phyloP scores from a whole-genome alignment of 2,329 filamentous ascomycete species.

The Fusarium paranaense region DNA sequence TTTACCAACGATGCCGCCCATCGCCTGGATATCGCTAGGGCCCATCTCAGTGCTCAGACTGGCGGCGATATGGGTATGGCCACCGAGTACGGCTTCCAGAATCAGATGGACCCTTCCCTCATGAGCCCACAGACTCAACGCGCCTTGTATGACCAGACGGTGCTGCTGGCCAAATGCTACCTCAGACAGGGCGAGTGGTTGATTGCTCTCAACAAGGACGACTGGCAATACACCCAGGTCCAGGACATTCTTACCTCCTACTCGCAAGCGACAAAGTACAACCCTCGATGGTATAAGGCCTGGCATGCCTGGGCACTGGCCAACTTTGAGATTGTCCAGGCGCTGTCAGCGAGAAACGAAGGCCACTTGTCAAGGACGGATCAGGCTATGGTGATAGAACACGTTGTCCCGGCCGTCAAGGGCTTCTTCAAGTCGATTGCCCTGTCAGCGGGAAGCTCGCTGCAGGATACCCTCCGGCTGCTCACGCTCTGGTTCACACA shows the following conservation, averaged over 20 bases:
- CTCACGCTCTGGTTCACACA: constrained; percentile 97
- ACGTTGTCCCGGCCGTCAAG: constrained; percentile 93
- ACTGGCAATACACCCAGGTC: constrained; percentile 89
- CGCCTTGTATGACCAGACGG: constrained; percentile 69
- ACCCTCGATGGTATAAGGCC: constrained; percentile 96
- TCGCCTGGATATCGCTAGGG: constrained; percentile 64
- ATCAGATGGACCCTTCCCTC: constrained; percentile 57
- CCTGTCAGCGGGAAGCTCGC: constrained; percentile 87
- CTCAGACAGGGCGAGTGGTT: constrained; percentile 98
- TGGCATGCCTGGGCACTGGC: constrained; percentile 99
- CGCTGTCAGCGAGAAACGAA: constrained; percentile 75
- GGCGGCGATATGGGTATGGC: constrained; percentile 59
- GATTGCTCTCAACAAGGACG: constrained; percentile 83
- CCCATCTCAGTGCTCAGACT: constrained; percentile 60
- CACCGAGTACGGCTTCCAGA: constrained; percentile 64
- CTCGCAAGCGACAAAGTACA: constrained; percentile 90
- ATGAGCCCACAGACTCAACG: constrained; percentile 64
- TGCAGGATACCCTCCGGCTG: constrained; percentile 93
- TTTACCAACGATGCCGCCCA: constrained; percentile 71
- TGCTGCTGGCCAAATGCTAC: constrained; percentile 93
- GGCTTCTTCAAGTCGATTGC: constrained; percentile 99
- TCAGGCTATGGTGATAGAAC: constrained; percentile 78
- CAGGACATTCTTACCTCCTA: constrained; percentile 93
- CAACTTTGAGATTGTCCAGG: constrained; percentile 97
- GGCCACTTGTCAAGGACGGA: constrained; percentile 60